These are phyloP conservation scores for Tricholoma hemisulphureum DNA, from an alignment of 768 basidiomycete species.

Conservation along the genomic window DNA sequence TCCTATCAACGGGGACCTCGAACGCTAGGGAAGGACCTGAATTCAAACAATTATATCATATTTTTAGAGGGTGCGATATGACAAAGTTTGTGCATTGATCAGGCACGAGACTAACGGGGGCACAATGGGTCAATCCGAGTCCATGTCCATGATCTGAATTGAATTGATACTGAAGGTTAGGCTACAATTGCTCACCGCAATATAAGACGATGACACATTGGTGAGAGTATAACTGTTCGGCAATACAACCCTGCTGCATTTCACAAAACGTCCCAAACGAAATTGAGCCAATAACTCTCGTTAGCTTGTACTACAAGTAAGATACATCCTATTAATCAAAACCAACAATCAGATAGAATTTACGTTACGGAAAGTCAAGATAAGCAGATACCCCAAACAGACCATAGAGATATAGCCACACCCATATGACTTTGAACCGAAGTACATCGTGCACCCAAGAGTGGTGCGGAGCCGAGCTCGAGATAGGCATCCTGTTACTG, in stretches of 20 bases:
- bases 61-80: not conserved
- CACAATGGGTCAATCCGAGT: not conserved
- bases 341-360: conserved; percentile 3
- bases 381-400: conserved; percentile 4
- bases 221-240: not conserved
- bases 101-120: not conserved
- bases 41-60: not conserved
- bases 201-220: not conserved
- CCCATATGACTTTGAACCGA: not conserved
- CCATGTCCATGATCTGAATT: not conserved
- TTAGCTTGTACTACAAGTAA: conserved; percentile 1
- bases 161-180: not conserved
- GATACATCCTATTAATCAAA: conserved; percentile 7
- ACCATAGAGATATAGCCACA: not conserved
- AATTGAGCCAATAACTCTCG: not conserved
- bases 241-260: not conserved
- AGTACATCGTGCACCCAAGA: not conserved
- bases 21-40: not conserved
- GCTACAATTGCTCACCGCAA: not conserved
- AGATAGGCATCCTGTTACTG: not conserved
- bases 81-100: not conserved
- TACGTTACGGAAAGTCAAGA: not conserved
- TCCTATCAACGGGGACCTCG: not conserved
- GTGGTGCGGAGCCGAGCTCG: too few species aligned
- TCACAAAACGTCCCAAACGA: not conserved